These are phyloP conservation scores for Dothideomycetes sp. DNA, from an alignment of 2,329 filamentous ascomycete genomes.

Conservation along the genomic window DNA sequence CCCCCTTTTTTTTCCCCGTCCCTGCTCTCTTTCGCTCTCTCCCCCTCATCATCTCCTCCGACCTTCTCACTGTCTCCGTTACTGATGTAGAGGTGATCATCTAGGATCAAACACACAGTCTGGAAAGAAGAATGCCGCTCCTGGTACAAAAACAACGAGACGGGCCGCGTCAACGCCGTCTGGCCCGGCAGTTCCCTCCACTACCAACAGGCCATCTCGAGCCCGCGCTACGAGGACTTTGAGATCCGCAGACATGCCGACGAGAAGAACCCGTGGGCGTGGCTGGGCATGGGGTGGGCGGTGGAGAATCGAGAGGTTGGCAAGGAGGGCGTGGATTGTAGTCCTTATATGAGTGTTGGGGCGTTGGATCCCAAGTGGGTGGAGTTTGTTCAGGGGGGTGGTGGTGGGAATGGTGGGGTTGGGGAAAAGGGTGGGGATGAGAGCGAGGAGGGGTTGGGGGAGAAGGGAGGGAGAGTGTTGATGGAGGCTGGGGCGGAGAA, in stretches of 20 bases:
- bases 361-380: conserved; percentile 34
- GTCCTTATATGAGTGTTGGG: conserved; percentile 27
- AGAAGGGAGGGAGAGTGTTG: neutral
- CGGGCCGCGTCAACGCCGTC: conserved; percentile 35
- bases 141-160: conserved; percentile 38
- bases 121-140: conserved; percentile 35
- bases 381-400: conserved; percentile 21
- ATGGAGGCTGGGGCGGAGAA: neutral
- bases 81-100: too few species aligned
- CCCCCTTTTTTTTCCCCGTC: neutral
- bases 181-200: conserved; percentile 42
- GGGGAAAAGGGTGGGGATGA: neutral
- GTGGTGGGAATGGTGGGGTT: conserved; percentile 2
- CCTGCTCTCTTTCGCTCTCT: neutral
- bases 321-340: conserved; percentile 19
- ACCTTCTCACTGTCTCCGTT: too few species aligned
- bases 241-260: conserved; percentile 26
- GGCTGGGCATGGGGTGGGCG: conserved; percentile 31
- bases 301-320: conserved; percentile 16
- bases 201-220: conserved; percentile 30
- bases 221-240: conserved; percentile 33
- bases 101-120: conserved; percentile 37
- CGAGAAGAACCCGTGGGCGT: conserved; percentile 30
- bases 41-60: too few species aligned
- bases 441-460: neutral